These are phyloP conservation scores for Delonix regia DNA, from an alignment of 306 rosid species.

Conservation along the genomic window DNA sequence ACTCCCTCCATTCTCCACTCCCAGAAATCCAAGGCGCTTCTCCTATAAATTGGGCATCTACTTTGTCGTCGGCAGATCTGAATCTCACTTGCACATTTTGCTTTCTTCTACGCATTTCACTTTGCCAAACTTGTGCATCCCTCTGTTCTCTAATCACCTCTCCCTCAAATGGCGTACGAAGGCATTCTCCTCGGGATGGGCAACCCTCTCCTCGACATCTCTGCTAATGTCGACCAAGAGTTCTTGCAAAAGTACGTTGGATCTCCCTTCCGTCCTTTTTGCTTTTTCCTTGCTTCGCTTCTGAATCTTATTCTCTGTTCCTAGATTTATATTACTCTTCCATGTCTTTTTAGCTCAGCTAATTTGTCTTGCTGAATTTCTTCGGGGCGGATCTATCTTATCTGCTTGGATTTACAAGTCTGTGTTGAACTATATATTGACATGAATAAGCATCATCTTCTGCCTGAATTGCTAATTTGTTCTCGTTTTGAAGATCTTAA, in stretches of 20 bases:
- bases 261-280: neutral
- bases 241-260: slow-evolving; percentile 63
- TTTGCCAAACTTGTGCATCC: neutral
- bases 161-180: slow-evolving; percentile 61
- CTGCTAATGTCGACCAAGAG: slow-evolving; percentile 71
- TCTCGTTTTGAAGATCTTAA: neutral
- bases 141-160: neutral
- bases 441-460: neutral
- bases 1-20: neutral
- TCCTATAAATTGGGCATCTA: slow-evolving; percentile 1
- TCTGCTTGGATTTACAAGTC: neutral
- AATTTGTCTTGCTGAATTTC: neutral
- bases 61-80: neutral
- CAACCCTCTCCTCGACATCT: slow-evolving; percentile 88
- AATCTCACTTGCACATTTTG: neutral
- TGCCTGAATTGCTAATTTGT: neutral
- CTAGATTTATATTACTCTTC: neutral
- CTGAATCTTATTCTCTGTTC: neutral
- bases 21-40: neutral
- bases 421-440: neutral
- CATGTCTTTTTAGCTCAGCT: neutral
- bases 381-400: neutral
- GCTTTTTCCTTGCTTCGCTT: neutral
- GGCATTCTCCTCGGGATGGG: slow-evolving; percentile 87
- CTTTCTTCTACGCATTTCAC: neutral